A percentile compares a stretch with the other conserved stretches of the same genome.
These are phyloP conservation scores for Pelargonium cotyledonis DNA, from an alignment of 441 rosid genomes.

Conservation along the genomic window DNA sequence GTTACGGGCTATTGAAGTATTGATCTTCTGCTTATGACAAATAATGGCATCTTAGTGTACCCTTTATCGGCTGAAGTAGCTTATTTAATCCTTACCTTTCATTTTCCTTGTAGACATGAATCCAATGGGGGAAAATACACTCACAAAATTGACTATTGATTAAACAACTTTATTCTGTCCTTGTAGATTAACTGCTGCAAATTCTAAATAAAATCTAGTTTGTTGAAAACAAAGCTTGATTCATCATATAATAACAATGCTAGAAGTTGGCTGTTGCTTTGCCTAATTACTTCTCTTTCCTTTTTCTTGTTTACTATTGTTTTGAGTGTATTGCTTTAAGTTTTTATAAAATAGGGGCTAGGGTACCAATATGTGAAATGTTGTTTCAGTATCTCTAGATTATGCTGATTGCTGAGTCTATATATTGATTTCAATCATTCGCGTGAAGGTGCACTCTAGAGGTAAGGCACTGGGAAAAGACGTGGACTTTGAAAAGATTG, in stretches of 20 bases:
- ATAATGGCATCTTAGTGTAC: background rate
- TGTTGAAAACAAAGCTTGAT: background rate
- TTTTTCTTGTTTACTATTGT: background rate
- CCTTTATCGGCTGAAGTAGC: background rate
- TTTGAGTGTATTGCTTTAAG: background rate
- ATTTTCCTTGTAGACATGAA: background rate
- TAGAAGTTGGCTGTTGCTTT: background rate
- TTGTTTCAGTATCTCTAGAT: background rate
- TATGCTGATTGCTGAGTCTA: background rate
- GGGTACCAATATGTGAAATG: background rate
- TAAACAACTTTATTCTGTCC: background rate
- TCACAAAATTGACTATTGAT: background rate
- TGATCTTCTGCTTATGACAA: background rate
- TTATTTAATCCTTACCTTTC: background rate
- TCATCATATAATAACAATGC: background rate
- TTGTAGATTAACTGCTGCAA: background rate
- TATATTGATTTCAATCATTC: background rate
- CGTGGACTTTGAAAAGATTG: conserved; percentile 79
- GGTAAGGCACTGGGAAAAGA: conserved; percentile 84
- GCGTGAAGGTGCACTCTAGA: conserved; percentile 72
- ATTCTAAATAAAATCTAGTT: background rate
- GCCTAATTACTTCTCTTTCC: background rate
- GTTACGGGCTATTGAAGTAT: background rate
- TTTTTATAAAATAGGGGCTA: background rate
- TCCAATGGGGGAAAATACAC: background rate